Evolutionary conservation across 208 protist species (phyloP), one percentile per base, ranked within the genome.

Genomic region (Novymonas esmeraldas): DNA sequence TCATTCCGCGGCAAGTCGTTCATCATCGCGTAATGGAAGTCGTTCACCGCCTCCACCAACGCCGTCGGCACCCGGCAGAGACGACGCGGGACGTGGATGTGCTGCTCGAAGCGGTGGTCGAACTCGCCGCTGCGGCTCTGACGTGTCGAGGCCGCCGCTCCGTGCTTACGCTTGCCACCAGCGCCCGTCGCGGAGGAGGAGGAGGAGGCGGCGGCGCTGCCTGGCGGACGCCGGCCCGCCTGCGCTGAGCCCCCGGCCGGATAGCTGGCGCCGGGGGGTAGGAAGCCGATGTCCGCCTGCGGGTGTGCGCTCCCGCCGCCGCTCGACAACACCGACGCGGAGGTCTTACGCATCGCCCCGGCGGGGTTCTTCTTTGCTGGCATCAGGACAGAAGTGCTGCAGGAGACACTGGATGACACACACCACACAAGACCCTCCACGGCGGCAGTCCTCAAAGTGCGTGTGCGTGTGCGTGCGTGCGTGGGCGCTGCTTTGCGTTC

Each of bases 1-100:
- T 86, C 76, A 61, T 98, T 98, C 14, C 94, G 79, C 3, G 80
- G 82, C 34, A 65, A 61, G 78, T 98, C 94, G 65, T 97, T 97
- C 91, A 98, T 94, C 92, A 98, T 97, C 4, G 94, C 94, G 34
- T 80, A 98, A 74, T 98, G 94, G 38, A 95, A 98, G 66, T 98
- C 94, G 76, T 98, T 98, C n/a, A 96, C 92, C 3, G 92, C 87
- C 68, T 94, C 89, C 2, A 98, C 82, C 3, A 97, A 73, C 22
- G 82, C 84, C 24, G 61, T 70, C 14, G 85, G 81, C 16, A 83
- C 79, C 50, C 76, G 71, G 16, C 79, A 73, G 41, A 97, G 73
- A 22, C 90, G 90, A 28, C 45, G 46, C 16, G 93, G 89, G 11
- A 97, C 83, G 28, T 79, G 79, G 56, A 95, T 78, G 66, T 90